Evolutionary conservation across 352 stramenopile genomes (phyloP).

Genomic region (Halophytophthora polymorphica): DNA sequence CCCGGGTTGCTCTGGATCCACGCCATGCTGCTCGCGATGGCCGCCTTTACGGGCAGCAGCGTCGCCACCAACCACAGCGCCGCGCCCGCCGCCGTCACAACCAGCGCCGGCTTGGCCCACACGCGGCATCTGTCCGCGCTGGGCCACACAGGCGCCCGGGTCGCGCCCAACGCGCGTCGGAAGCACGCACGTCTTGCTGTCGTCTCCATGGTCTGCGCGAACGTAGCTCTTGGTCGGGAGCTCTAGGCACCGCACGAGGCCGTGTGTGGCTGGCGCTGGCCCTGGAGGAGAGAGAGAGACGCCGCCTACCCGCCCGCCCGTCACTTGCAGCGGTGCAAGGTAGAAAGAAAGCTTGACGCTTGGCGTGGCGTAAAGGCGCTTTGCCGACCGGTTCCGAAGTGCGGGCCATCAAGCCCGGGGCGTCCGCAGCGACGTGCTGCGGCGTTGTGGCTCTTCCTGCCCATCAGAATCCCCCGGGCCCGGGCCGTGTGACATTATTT

Average conservation of each 20-base stretch:
- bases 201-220: conserved; percentile 7
- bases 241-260: conserved; percentile 10
- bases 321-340: too few relatives aligned
- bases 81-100: conserved; percentile 8
- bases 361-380: conserved; percentile 5
- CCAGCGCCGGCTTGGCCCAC: conserved; percentile 25
- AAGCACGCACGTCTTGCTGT: conserved; percentile 1
- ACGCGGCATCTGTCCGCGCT: conserved; percentile 9
- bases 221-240: conserved; percentile 8
- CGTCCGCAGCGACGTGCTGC: too few relatives aligned
- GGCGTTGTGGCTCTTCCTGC: too few relatives aligned
- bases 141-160: too few relatives aligned
- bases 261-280: conserved; percentile 11
- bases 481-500: too few relatives aligned
- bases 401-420: too few relatives aligned
- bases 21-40: conserved; percentile 20
- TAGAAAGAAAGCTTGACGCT: conserved; percentile 7
- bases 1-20: conserved; percentile 53
- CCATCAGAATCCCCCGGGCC: too few relatives aligned
- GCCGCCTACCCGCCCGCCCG: too few relatives aligned
- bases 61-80: conserved; percentile 19
- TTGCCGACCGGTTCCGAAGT: conserved; percentile 19
- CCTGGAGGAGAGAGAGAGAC: conserved; percentile 13
- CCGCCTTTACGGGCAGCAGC: conserved; percentile 45
- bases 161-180: too few relatives aligned